Conservation (phyloP, 805 yeast species). For the Ogataea saltuana region DNA sequence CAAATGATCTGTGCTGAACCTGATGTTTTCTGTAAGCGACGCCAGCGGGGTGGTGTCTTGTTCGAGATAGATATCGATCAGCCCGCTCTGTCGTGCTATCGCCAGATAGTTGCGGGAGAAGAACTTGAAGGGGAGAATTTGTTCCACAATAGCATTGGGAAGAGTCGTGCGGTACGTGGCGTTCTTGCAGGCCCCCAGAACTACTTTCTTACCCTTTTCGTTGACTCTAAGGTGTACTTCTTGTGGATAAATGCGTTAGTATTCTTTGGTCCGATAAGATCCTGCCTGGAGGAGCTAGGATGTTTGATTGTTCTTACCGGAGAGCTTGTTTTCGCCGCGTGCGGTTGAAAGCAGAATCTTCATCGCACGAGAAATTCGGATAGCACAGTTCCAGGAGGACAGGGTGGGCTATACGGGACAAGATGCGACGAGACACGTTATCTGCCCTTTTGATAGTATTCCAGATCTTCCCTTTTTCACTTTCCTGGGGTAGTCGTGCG, state of each 20-base stretch:
- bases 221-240: constrained; percentile 15
- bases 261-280: constrained; percentile 15
- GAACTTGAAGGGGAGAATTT: constrained; percentile 12
- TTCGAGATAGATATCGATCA: constrained; percentile 21
- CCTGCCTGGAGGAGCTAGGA: constrained; percentile 3
- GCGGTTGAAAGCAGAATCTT: constrained; percentile 25
- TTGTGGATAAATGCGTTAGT: constrained; percentile 8
- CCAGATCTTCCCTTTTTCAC: neutral
- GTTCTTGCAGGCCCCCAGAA: constrained; percentile 4
- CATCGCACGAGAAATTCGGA: no score
- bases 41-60: constrained; percentile 11
- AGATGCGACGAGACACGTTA: neutral
- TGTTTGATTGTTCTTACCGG: no score
- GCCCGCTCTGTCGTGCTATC: constrained; percentile 23
- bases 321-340: constrained; percentile 21
- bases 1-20: constrained; percentile 22
- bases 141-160: constrained; percentile 20
- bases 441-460: neutral
- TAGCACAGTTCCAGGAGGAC: no score
- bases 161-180: constrained; percentile 8
- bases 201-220: constrained; percentile 8
- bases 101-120: constrained; percentile 14
- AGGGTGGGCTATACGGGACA: no score
- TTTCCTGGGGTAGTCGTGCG: constrained; percentile 11
- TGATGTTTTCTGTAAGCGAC: constrained; percentile 19